Evolutionary conservation across 352 stramenopile species (phyloP).

Genomic region (Phytophthora tubulina): DNA sequence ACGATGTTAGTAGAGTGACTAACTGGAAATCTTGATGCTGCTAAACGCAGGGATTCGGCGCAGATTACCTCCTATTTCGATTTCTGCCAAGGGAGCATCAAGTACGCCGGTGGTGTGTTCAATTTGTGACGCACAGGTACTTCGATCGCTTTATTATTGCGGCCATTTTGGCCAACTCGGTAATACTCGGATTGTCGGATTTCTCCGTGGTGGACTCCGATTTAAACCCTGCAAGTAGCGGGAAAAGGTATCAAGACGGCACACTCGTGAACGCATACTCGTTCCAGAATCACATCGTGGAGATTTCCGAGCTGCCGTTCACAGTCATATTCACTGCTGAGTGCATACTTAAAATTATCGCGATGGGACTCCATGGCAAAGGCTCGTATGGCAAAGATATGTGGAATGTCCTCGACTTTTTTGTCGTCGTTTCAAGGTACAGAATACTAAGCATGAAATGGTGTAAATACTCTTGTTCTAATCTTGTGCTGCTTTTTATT

Average conservation of each 20-base stretch:
- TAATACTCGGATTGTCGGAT: constrained; percentile 88
- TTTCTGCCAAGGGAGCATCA: constrained; percentile 56
- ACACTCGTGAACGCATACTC: constrained; percentile 56
- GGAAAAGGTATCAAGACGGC: constrained; percentile 49
- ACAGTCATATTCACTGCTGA: constrained; percentile 91
- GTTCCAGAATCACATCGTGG: constrained; percentile 64
- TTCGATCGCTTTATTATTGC: constrained; percentile 90
- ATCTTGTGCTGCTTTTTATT: constrained; percentile 1
- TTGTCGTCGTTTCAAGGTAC: constrained; percentile 91
- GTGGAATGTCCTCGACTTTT: constrained; percentile 95
- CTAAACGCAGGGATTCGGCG: constrained; percentile 50
- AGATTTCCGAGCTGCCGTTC: constrained; percentile 86
- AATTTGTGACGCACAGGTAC: constrained; percentile 57
- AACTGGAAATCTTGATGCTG: not conserved
- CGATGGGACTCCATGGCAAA: constrained; percentile 75
- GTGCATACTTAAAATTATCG: constrained; percentile 92
- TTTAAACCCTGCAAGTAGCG: constrained; percentile 70
- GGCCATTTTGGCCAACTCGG: constrained; percentile 89
- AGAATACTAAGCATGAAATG: too few species aligned
- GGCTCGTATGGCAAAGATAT: constrained; percentile 84
- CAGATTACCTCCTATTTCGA: constrained; percentile 55
- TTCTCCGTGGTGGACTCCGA: constrained; percentile 75
- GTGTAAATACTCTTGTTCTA: not conserved
- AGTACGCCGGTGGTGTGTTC: constrained; percentile 64
- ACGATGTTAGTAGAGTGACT: too few species aligned